Conservation (phyloP, 2,329 filamentous ascomycete genomes). For the Pseudogymnoascus sp. region DNA sequence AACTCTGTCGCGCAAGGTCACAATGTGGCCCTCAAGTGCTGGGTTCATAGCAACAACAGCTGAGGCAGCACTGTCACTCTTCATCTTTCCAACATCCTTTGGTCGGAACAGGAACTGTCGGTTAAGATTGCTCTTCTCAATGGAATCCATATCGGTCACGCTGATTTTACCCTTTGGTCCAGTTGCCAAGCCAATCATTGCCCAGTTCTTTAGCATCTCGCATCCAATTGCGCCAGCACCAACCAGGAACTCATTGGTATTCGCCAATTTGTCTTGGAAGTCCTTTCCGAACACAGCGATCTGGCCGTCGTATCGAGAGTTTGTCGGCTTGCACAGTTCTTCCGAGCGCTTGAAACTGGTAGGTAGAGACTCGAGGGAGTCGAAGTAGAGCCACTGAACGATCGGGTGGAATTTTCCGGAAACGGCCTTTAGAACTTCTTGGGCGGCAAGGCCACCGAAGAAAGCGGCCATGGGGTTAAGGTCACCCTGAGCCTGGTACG, state of each 20-base stretch:
- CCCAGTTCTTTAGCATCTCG: slow-evolving; percentile 99
- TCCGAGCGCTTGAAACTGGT: slow-evolving; percentile 66
- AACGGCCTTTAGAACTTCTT: slow-evolving; percentile 92
- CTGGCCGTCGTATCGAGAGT: slow-evolving; percentile 89
- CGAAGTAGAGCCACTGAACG: slow-evolving; percentile 93
- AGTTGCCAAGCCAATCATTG: slow-evolving; percentile 90
- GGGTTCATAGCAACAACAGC: slow-evolving; percentile 97
- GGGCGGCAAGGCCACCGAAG: slow-evolving; percentile 87
- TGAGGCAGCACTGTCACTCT: slow-evolving; percentile 86
- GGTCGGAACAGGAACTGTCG: slow-evolving; percentile 92
- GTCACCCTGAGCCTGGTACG: slow-evolving; percentile 88
- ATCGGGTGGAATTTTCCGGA: slow-evolving; percentile 98
- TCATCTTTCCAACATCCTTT: slow-evolving; percentile 88
- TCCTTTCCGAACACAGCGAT: slow-evolving; percentile 92
- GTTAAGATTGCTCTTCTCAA: slow-evolving; percentile 98
- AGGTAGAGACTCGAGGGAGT: slow-evolving; percentile 92
- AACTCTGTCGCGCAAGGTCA: slow-evolving; percentile 79
- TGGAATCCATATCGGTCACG: slow-evolving; percentile 96
- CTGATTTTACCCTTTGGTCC: slow-evolving; percentile 83
- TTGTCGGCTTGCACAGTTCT: slow-evolving; percentile 77
- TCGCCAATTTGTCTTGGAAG: slow-evolving; percentile 88
- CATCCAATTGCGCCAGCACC: slow-evolving; percentile 96
- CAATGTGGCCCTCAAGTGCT: slow-evolving; percentile 78
- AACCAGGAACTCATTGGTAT: slow-evolving; percentile 87
- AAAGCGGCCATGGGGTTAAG: slow-evolving; percentile 87